Evolutionary conservation across 1,139 yeast genomes (phyloP).

Genomic region (Yamadazyma diddensiae): DNA sequence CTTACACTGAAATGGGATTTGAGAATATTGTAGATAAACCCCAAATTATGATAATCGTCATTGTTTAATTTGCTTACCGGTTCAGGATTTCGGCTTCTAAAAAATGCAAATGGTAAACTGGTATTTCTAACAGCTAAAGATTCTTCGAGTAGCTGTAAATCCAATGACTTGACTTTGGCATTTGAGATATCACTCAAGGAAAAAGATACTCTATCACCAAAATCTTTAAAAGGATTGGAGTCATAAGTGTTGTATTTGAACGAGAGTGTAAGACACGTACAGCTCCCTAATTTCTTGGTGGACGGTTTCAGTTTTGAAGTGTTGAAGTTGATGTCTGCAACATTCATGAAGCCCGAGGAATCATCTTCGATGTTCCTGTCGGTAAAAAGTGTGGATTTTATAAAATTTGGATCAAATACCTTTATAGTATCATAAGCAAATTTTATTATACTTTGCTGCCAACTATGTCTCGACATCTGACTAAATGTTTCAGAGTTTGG

Average conservation of each 20-base stretch:
- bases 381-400: constrained; percentile 4
- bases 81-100: constrained; percentile 12
- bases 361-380: constrained; percentile 4
- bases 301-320: neutral
- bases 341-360: constrained; percentile 9
- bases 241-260: constrained; percentile 34
- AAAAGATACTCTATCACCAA: constrained; percentile 22
- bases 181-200: constrained; percentile 25
- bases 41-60: constrained; percentile 33
- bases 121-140: constrained; percentile 28
- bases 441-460: constrained; percentile 2
- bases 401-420: constrained; percentile 5
- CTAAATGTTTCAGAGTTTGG: constrained; percentile 27
- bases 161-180: constrained; percentile 9
- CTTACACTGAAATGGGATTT: constrained; percentile 31
- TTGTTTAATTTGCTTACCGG: constrained; percentile 11
- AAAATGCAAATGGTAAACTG: constrained; percentile 28
- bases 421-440: constrained; percentile 1
- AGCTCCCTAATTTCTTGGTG: neutral
- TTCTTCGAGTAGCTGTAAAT: constrained; percentile 21
- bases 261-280: constrained; percentile 38
- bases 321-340: constrained; percentile 8
- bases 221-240: constrained; percentile 30
- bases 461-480: constrained; percentile 13
- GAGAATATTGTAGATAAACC: constrained; percentile 30